These are phyloP conservation scores for Beauveria varroae DNA, from an alignment of 2,329 filamentous ascomycete species.

Conservation along the genomic window DNA sequence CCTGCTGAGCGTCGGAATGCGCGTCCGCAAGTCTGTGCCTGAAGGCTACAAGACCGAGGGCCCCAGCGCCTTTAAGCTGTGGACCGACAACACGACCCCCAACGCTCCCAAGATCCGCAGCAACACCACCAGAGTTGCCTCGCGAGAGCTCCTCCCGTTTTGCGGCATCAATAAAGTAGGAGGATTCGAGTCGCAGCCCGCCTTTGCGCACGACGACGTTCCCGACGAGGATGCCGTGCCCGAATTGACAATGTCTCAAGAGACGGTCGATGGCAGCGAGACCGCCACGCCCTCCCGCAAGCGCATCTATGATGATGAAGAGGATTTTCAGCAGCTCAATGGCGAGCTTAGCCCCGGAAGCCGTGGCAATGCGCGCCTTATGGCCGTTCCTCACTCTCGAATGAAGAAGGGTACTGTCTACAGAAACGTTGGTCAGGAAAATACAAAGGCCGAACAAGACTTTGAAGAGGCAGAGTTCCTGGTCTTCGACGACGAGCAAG, in stretches of 20 bases:
- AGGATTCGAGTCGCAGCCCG: slow-evolving; percentile 55
- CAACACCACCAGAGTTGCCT: slow-evolving; percentile 22
- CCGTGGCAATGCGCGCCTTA: slow-evolving; percentile 33
- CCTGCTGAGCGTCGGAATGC: slow-evolving; percentile 89
- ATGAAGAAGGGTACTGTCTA: slow-evolving; percentile 18
- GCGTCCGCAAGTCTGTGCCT: slow-evolving; percentile 83
- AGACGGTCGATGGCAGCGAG: slow-evolving; percentile 36
- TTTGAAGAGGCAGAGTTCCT: slow-evolving; percentile 66
- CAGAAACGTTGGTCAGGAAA: slow-evolving; percentile 36
- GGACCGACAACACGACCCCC: slow-evolving; percentile 29
- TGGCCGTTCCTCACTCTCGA: slow-evolving; percentile 40
- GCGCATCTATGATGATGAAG: slow-evolving; percentile 38
- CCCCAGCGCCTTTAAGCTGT: slow-evolving; percentile 44
- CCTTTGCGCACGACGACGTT: slow-evolving; percentile 20
- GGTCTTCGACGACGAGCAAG: slow-evolving; percentile 35
- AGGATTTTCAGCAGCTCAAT: slow-evolving; percentile 29
- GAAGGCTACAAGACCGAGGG: slow-evolving; percentile 81
- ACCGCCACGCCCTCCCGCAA: slow-evolving; percentile 32
- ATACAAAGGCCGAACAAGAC: slow-evolving; percentile 40
- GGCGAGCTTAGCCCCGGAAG: slow-evolving; percentile 33
- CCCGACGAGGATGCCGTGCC: slow-evolving; percentile 34
- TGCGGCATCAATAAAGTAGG: slow-evolving; percentile 74
- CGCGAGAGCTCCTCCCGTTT: slow-evolving; percentile 66
- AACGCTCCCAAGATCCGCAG: slow-evolving; percentile 9
- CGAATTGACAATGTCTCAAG: slow-evolving; percentile 48